phyloP scores from a whole-genome alignment of 2,329 filamentous ascomycete genomes.

The Colletotrichum agaves region DNA sequence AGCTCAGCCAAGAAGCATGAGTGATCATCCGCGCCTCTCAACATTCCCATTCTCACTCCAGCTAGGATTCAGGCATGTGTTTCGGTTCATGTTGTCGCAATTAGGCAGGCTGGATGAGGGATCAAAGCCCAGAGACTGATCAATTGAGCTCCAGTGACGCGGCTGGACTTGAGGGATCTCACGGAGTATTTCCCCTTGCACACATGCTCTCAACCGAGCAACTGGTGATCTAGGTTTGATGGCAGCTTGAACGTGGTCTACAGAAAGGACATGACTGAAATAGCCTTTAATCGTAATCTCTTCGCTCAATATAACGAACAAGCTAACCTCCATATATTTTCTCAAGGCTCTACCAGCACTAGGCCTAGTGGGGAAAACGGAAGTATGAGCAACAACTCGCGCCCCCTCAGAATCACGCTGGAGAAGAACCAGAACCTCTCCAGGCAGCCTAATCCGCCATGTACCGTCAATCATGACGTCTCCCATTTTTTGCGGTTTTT shows the following conservation, averaged over 20 bases:
- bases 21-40: not conserved
- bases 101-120: not conserved
- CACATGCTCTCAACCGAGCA: too few species aligned
- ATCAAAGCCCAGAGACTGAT: too few species aligned
- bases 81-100: not conserved
- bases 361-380: conserved; percentile 2
- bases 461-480: conserved; percentile 9
- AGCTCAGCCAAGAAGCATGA: not conserved
- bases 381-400: conserved; percentile 20
- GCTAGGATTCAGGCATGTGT: not conserved
- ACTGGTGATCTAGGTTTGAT: too few species aligned
- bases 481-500: not conserved
- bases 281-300: not conserved
- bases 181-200: too few species aligned
- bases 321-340: conserved; percentile 19
- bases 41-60: not conserved
- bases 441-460: conserved; percentile 20
- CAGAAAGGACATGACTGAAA: too few species aligned
- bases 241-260: too few species aligned
- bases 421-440: conserved; percentile 11
- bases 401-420: conserved; percentile 12
- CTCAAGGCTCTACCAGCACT: conserved; percentile 8
- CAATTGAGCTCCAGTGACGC: too few species aligned
- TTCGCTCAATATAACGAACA: conserved; percentile 5
- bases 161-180: too few species aligned